Evolutionary conservation across 2,329 filamentous ascomycete genomes (phyloP).

Genomic region (Decorospora gaudefroyi): DNA sequence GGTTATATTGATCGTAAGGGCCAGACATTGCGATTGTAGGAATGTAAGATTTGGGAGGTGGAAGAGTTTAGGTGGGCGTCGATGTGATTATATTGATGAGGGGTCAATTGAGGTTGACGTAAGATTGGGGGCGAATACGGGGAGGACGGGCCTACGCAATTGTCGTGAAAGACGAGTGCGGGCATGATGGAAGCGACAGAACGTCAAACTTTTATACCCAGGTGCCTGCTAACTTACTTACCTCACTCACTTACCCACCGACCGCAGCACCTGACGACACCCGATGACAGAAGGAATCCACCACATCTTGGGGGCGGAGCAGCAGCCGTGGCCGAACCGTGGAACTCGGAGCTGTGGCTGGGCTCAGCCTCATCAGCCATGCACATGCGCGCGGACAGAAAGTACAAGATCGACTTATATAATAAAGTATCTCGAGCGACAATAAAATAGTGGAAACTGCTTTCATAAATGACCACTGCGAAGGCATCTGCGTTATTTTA

Average conservation of each 20-base stretch:
- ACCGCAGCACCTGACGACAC: conserved; percentile 26
- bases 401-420: no score
- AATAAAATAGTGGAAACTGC: no score
- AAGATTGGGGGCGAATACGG: conserved; percentile 18
- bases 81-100: conserved; percentile 11
- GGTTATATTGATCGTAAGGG: conserved; percentile 55
- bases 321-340: no score
- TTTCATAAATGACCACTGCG: no score
- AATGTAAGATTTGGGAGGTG: conserved; percentile 8
- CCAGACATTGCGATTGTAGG: conserved; percentile 54
- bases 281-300: conserved; percentile 31
- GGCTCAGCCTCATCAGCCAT: conserved; percentile 39
- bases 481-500: no score
- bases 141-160: conserved; percentile 3
- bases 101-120: conserved; percentile 21
- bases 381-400: conserved; percentile 21
- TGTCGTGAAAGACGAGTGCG: conserved; percentile 18
- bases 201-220: conserved; percentile 23
- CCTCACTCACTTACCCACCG: conserved; percentile 10
- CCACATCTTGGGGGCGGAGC: conserved; percentile 37
- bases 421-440: no score
- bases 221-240: no score
- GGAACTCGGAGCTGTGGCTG: conserved; percentile 35
- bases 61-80: background rate
- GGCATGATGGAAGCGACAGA: conserved; percentile 15